Evolutionary conservation across 805 yeast genomes (phyloP).

Genomic region (Wickerhamomyces chaumierensis): DNA sequence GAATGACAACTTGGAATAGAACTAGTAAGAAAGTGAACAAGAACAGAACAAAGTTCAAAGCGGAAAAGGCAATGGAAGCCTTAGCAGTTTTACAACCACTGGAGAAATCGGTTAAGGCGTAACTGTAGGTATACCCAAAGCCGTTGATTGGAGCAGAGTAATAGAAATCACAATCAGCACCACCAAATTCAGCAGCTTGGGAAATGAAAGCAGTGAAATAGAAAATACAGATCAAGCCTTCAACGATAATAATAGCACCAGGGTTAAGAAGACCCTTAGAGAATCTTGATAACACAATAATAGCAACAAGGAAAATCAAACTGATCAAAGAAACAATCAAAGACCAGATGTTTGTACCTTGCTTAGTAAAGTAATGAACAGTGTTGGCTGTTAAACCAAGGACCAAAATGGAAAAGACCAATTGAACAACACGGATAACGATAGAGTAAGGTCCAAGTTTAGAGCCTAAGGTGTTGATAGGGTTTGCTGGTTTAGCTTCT

Average conservation of each 20-base stretch:
- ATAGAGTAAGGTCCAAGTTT: neutral
- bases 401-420: neutral
- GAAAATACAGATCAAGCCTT: conserved; percentile 5
- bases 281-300: neutral
- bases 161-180: conserved; percentile 2
- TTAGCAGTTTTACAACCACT: conserved; percentile 9
- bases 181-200: conserved; percentile 10
- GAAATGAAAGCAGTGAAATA: conserved; percentile 13
- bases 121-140: neutral
- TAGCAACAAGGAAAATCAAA: neutral
- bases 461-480: neutral
- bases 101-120: neutral
- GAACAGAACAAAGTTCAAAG: conserved; percentile 10
- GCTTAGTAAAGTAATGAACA: neutral
- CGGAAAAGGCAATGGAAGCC: conserved; percentile 14
- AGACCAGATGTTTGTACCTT: neutral
- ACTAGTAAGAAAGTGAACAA: conserved; percentile 4
- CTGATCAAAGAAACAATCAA: neutral
- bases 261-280: conserved; percentile 2
- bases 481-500: no score
- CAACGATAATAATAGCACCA: conserved; percentile 8
- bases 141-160: neutral
- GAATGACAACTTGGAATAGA: conserved; percentile 5
- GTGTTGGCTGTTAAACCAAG: neutral
- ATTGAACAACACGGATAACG: neutral